Conservation (phyloP, 139 green algal species). For the Micromonas pusilla region DNA sequence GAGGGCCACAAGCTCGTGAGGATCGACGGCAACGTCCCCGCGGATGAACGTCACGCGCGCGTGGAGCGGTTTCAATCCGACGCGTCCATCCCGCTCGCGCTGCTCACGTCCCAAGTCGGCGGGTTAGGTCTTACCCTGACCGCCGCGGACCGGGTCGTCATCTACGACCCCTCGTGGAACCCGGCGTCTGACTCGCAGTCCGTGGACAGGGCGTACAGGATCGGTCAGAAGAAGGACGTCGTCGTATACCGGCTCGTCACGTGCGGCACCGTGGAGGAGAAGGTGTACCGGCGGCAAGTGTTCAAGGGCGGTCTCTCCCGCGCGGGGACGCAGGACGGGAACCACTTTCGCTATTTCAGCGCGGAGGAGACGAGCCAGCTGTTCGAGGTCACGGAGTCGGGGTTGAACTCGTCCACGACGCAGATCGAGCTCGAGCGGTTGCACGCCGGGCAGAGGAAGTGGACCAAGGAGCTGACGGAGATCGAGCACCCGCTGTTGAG, state of each 20-base stretch:
- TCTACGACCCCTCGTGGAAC: slow-evolving; percentile 64
- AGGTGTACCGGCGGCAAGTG: slow-evolving; percentile 31
- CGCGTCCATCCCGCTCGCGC: slow-evolving; percentile 68
- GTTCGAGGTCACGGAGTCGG: background rate
- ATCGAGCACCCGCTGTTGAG: background rate
- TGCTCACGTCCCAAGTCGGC: slow-evolving; percentile 84
- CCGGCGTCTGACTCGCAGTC: slow-evolving; percentile 43
- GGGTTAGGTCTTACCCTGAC: slow-evolving; percentile 92
- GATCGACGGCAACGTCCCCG: slow-evolving; percentile 72
- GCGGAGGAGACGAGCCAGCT: background rate
- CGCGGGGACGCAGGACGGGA: background rate
- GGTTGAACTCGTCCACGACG: background rate
- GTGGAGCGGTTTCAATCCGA: slow-evolving; percentile 61
- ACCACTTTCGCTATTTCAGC: slow-evolving; percentile 4
- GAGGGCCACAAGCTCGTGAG: slow-evolving; percentile 50
- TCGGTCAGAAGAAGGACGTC: slow-evolving; percentile 71
- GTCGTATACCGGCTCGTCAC: slow-evolving; percentile 65
- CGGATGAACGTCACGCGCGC: slow-evolving; percentile 45
- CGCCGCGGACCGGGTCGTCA: slow-evolving; percentile 82
- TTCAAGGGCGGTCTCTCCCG: slow-evolving; percentile 21
- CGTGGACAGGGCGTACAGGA: slow-evolving; percentile 69
- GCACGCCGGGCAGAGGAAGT: background rate
- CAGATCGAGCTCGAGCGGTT: slow-evolving; percentile 1
- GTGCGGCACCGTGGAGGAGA: slow-evolving; percentile 56
- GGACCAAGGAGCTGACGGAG: background rate